Evolutionary conservation across 371 early-diverging fungal species (phyloP), one percentile per base, ranked within the genome.

Genomic region (Haplosporangium sp.): DNA sequence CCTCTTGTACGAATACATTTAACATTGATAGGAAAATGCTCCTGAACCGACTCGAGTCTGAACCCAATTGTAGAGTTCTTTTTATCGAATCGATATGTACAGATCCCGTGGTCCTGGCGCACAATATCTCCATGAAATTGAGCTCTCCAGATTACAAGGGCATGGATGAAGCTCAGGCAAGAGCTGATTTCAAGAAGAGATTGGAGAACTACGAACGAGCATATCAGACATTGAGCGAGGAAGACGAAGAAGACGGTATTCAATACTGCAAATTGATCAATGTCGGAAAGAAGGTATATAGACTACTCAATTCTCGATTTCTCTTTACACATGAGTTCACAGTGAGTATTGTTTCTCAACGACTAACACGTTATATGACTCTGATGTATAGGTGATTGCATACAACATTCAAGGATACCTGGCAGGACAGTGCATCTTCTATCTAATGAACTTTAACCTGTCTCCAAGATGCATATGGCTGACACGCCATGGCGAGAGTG

Each of bases 221-320:
- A 11, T 95, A 96, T 77, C 87, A 96, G 74, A 84, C 95, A 0
- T 76, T 96, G 16, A 86, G 84, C 10, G 92, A 93, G 13, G 89
- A 88, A 67, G 94, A 94, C 73, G 95, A 95, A 67, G 83, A 89
- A 6, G 71, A 79, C 48, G 90, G 89, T 55, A 84, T 93, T 36
- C 90, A 91, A 55, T 95, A 89, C 74, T 93, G 94, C 83, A 94
- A 95, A 74, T 68, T 94, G 46, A 87, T 93, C 66, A 92, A 94
- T 69, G 94, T 94, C 0, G 95, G 95, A 55, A 89, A 91, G 67
- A 95, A 93, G 79, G 83, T 83, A 81, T 40, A 11, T 2, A 40
- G n/a, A 16, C 18, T 20, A 9, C 18, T 20, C 36, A 6, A 13
- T 11, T 20, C 29, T 42, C 52, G 0, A 13, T 52, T 62, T 43